phyloP scores from a whole-genome alignment of 1,284 basidiomycete species.

The Marasmius fiardii region DNA sequence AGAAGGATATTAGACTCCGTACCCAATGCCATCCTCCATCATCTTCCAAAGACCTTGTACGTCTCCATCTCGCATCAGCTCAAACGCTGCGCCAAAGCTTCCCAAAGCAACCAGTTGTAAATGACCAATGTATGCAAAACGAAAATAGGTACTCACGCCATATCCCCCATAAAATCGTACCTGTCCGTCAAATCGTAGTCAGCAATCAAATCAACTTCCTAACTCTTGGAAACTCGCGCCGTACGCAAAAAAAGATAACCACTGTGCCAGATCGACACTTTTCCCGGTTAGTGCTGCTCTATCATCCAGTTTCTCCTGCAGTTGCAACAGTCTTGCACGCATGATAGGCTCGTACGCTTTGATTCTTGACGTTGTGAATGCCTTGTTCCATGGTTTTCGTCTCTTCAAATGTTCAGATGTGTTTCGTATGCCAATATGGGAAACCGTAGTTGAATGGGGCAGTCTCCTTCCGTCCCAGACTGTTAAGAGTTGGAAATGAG shows the following conservation, averaged over 20 bases:
- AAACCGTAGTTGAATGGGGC: neutral
- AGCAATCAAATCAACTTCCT: neutral
- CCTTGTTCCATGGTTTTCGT: constrained; percentile 1
- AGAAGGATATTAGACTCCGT: no score
- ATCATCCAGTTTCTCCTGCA: neutral
- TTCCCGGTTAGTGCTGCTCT: no score
- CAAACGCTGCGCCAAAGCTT: constrained; percentile 13
- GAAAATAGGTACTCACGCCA: neutral
- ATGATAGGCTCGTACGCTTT: neutral
- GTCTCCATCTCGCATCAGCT: constrained; percentile 12
- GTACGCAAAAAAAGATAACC: neutral
- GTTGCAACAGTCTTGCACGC: neutral
- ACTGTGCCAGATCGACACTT: neutral
- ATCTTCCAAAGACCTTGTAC: constrained; percentile 5
- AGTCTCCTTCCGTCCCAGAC: neutral
- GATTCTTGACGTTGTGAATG: neutral
- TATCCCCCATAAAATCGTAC: constrained; percentile 14
- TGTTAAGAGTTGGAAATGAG: neutral
- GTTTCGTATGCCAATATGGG: neutral
- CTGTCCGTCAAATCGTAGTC: neutral
- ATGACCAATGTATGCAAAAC: no score
- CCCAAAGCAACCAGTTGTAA: no score
- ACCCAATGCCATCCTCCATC: constrained; percentile 8
- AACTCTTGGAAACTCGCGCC: neutral
- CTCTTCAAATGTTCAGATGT: neutral